Evolutionary conservation across 1,139 yeast species (phyloP).

Genomic region (Yamadazyma triangularis): DNA sequence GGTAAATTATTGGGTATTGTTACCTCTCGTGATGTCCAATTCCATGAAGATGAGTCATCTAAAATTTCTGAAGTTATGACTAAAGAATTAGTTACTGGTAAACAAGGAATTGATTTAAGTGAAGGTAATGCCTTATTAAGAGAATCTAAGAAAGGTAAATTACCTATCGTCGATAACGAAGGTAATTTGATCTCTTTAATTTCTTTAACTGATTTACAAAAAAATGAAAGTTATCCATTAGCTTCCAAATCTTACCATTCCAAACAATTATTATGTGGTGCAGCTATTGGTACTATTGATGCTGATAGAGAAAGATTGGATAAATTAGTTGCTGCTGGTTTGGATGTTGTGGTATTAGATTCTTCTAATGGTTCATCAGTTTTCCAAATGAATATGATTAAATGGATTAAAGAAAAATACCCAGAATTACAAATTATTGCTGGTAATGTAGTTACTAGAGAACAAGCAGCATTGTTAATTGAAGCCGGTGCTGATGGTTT

Average conservation of each 20-base stretch:
- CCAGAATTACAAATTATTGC: conserved; percentile 88
- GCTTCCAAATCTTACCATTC: conserved; percentile 93
- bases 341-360: conserved; percentile 93
- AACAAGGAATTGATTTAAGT: conserved; percentile 70
- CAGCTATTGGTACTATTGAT: conserved; percentile 92
- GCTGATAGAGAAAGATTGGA: conserved; percentile 83
- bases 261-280: conserved; percentile 97
- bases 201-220: conserved; percentile 95
- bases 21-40: conserved; percentile 96
- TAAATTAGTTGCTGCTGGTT: conserved; percentile 90
- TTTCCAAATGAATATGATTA: conserved; percentile 90
- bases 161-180: conserved; percentile 79
- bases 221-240: conserved; percentile 88
- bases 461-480: conserved; percentile 94
- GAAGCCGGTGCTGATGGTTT: conserved; percentile 97
- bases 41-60: conserved; percentile 69
- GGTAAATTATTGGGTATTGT: conserved; percentile 92
- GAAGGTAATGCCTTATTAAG: conserved; percentile 91
- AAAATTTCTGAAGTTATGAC: conserved; percentile 84
- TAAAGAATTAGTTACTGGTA: conserved; percentile 77
- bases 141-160: conserved; percentile 93
- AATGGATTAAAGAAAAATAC: conserved; percentile 79
- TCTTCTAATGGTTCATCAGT: conserved; percentile 97
- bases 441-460: conserved; percentile 98
- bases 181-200: conserved; percentile 83